These are phyloP conservation scores for Fusarium devonianum DNA, from an alignment of 2,329 filamentous ascomycete genomes.

Conservation along the genomic window DNA sequence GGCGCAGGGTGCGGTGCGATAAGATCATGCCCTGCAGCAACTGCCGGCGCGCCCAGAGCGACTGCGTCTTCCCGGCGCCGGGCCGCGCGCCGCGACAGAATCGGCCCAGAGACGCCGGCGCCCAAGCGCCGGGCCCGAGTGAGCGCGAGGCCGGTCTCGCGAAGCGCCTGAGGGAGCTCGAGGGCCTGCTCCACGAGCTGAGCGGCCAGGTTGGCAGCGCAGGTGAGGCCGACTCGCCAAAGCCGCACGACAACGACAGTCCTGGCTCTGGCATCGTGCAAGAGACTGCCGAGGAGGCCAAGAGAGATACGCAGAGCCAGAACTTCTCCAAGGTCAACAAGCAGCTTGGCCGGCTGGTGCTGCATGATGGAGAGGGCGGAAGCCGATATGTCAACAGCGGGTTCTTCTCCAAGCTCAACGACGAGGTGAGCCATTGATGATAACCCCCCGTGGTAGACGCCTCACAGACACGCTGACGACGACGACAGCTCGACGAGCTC, in stretches of 20 bases:
- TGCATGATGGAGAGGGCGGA: constrained; percentile 72
- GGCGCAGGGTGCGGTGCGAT: constrained; percentile 76
- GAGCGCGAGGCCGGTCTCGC: constrained; percentile 72
- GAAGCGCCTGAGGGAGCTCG: constrained; percentile 73
- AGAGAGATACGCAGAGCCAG: constrained; percentile 43
- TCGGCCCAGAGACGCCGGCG: constrained; percentile 68
- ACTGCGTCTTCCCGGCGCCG: constrained; percentile 77
- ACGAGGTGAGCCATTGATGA: no score
- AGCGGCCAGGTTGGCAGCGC: constrained; percentile 56
- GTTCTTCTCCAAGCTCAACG: constrained; percentile 77
- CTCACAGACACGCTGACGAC: no score
- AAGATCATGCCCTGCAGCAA: constrained; percentile 71
- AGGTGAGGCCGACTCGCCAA: background rate
- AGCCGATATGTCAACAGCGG: constrained; percentile 77
- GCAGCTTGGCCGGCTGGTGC: constrained; percentile 65
- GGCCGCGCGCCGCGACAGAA: constrained; percentile 73
- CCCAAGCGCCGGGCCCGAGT: constrained; percentile 63
- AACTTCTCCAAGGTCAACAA: constrained; percentile 51
- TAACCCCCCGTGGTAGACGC: no score
- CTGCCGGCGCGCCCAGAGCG: constrained; percentile 64
- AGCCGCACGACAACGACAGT: background rate
- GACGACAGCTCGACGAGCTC: constrained; percentile 22
- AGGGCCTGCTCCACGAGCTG: constrained; percentile 75
- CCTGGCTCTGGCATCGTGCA: constrained; percentile 17
- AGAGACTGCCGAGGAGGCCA: constrained; percentile 20